Evolutionary conservation across 148 eudicot genomes (phyloP), one percentile per base, ranked within the genome.

Genomic region (Selenicereus undatus): DNA sequence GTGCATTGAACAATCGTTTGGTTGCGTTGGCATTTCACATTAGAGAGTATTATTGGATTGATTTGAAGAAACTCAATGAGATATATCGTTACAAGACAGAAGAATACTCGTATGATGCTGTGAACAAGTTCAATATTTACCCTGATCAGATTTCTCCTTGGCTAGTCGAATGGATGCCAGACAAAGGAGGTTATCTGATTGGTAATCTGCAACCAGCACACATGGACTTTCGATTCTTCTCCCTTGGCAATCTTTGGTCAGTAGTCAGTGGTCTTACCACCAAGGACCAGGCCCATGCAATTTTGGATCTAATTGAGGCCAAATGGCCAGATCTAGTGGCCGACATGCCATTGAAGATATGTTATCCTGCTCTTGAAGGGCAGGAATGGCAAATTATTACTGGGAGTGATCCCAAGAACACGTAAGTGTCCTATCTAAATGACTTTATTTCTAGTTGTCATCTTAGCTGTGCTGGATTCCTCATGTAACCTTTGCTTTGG

Each of bases 1-100:
- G 89, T 70, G 92, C 91, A 36, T 76, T 90, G 72, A 85, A 84
- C 73, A 90, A 90, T 80, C 91, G 91, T 62, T 85, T 90, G 72
- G 88, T 90, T 85, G 89, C 92, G 48, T 73, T 90, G 81, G 87
- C 92, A 60, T 90, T 90, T 76, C 92, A 88, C 60, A 88, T 90
- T 60, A 84, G 90, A 71, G 92, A 90, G 83, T 88, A 90, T 74
- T 88, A 90, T 73, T 90, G 91, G 92, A 78, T 86, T 26, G 89
- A 90, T 77, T 56, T 88, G 84, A 85, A 39, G 79, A 90, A 90
- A 81, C 87, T 90, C 18, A 90, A 90, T 51, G 92, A 90, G 79
- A 90, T 90, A 29, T 90, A 90, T 83, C 91, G 92, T 36, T 90
- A 90, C 86, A 88, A 90, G 83, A 90, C 91, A 22, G 92, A 90